A percentile compares a stretch with the other conserved stretches of the same genome.
Conservation (phyloP, 345 rosid genomes). For the Eucalyptus caleyi region DNA sequence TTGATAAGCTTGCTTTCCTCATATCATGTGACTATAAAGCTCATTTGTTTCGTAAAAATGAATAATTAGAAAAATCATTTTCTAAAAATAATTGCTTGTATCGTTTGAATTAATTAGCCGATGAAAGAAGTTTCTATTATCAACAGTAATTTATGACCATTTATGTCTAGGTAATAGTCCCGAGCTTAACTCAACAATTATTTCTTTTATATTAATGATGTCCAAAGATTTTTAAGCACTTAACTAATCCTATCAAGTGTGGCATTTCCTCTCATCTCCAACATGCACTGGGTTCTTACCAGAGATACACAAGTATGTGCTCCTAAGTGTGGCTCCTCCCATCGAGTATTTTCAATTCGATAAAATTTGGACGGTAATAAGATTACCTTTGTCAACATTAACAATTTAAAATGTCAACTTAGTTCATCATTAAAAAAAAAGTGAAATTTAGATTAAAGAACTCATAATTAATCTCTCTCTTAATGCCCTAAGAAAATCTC, state of each 20-base stretch:
- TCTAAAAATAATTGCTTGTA: rapidly evolving
- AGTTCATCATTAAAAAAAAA: rapidly evolving
- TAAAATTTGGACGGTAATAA: background rate
- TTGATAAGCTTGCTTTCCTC: background rate
- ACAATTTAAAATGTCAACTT: background rate
- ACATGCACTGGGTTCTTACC: background rate
- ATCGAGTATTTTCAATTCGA: rapidly evolving
- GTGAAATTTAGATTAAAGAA: rapidly evolving
- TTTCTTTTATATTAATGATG: background rate
- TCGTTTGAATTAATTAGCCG: rapidly evolving
- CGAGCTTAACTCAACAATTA: rapidly evolving
- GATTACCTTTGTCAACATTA: background rate
- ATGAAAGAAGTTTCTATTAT: background rate
- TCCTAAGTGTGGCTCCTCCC: background rate
- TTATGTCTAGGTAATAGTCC: background rate
- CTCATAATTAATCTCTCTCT: background rate
- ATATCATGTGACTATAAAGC: rapidly evolving
- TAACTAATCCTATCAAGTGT: background rate
- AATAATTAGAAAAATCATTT: rapidly evolving
- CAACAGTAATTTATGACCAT: background rate
- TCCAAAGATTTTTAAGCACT: background rate
- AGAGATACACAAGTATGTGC: background rate
- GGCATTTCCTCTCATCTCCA: background rate
- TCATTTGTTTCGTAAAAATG: rapidly evolving
- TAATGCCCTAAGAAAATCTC: background rate